phyloP scores from a whole-genome alignment of 2,329 filamentous ascomycete species.

The Pestalotiopsis sp. region DNA sequence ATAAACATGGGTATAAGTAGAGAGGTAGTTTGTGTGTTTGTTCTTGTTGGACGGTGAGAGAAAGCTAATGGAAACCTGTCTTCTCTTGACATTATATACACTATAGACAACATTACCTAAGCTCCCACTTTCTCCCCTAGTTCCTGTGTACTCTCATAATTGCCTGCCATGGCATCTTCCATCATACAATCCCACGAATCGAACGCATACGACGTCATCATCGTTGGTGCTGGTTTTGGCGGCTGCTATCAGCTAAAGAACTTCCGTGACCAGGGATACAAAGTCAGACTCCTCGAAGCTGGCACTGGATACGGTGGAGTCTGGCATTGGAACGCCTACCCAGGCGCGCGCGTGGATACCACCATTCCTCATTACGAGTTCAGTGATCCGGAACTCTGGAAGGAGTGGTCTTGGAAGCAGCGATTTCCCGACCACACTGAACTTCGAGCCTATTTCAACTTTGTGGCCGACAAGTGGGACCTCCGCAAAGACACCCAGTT shows the following conservation, averaged over 20 bases:
- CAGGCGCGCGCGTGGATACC: conserved; percentile 44
- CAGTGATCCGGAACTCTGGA: conserved; percentile 39
- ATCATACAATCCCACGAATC: neutral
- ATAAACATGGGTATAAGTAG: neutral
- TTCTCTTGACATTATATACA: neutral
- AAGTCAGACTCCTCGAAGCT: conserved; percentile 39
- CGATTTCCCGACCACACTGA: conserved; percentile 42
- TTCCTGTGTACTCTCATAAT: neutral
- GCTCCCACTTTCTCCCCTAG: neutral
- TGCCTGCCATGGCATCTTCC: neutral
- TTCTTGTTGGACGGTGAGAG: neutral
- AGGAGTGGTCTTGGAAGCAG: conserved; percentile 47
- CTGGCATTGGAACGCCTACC: conserved; percentile 49
- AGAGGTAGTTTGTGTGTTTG: neutral
- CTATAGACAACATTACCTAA: neutral
- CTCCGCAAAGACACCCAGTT: conserved; percentile 48
- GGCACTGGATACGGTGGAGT: conserved; percentile 42
- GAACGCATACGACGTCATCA: conserved; percentile 36
- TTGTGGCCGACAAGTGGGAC: conserved; percentile 45
- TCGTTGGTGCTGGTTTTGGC: conserved; percentile 43
- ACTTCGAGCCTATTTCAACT: conserved; percentile 47
- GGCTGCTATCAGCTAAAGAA: conserved; percentile 36
- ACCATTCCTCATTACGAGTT: conserved; percentile 36
- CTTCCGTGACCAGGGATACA: conserved; percentile 39
- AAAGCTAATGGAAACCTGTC: neutral